Percentiles rank a stretch among this genome's conserved stretches.
Conservation (phyloP, 192 early-diverging fungal species). For the Lunasporangiospora selenospora region DNA sequence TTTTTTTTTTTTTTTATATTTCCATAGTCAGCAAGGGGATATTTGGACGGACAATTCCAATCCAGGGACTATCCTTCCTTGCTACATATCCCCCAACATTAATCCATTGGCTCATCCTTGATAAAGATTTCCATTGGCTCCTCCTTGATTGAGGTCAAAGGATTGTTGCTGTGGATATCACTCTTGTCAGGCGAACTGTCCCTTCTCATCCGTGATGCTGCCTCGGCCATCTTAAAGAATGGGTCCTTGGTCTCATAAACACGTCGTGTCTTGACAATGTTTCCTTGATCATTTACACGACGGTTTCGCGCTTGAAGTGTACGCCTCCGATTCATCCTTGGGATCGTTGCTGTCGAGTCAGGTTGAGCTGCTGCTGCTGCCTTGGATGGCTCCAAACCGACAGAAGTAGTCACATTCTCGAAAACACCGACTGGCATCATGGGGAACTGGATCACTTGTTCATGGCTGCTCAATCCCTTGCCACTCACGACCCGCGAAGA, state of each 20-base stretch:
- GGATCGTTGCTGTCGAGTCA: not conserved
- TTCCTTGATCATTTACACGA: constrained; percentile 28
- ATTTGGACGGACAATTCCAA: no score
- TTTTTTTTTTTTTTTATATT: no score
- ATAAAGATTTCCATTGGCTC: constrained; percentile 42
- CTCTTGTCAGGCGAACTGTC: no score
- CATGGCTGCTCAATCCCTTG: constrained; percentile 27
- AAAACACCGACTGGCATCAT: constrained; percentile 37
- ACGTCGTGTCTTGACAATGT: constrained; percentile 27
- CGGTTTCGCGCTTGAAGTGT: constrained; percentile 9
- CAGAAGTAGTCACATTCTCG: constrained; percentile 28
- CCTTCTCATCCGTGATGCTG: not conserved
- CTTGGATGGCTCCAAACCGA: constrained; percentile 15
- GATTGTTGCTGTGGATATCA: no score
- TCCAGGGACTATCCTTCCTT: no score
- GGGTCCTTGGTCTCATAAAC: constrained; percentile 24
- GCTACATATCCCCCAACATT: no score
- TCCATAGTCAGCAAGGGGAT: no score
- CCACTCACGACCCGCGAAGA: constrained; percentile 60
- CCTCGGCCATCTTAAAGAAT: constrained; percentile 9
- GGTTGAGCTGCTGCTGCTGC: constrained; percentile 5
- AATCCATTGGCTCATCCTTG: constrained; percentile 44
- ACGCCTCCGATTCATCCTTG: not conserved
- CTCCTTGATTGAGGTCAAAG: constrained; percentile 35
- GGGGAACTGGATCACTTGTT: constrained; percentile 44